These are phyloP conservation scores for Solanum gracilifrons DNA, from an alignment of 257 asterid genomes.

Conservation along the genomic window DNA sequence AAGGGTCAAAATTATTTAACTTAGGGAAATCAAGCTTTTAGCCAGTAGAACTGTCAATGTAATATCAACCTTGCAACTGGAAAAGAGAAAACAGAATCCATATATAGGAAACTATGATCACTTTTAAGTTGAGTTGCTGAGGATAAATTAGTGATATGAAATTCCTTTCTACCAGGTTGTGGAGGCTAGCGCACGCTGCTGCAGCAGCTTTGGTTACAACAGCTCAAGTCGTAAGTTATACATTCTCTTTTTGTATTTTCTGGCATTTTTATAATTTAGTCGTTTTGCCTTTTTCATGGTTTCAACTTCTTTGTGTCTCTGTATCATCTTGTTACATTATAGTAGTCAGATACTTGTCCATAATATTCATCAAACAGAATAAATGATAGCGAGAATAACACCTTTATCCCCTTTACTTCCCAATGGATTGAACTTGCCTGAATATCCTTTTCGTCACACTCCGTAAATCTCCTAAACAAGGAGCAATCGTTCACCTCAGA, in stretches of 20 bases:
- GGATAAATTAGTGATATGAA: not conserved
- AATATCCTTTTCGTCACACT: not conserved
- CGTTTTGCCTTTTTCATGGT: not conserved
- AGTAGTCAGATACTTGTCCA: not conserved
- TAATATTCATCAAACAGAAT: not conserved
- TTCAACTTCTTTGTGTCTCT: not conserved
- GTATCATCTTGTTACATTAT: not conserved
- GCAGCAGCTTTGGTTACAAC: constrained; percentile 51
- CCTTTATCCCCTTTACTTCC: not conserved
- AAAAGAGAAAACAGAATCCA: not conserved
- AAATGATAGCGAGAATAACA: not conserved
- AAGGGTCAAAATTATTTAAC: too few relatives aligned
- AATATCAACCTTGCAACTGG: not conserved
- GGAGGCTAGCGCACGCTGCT: constrained; percentile 69
- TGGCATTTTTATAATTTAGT: not conserved
- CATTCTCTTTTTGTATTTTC: not conserved
- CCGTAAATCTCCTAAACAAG: not conserved
- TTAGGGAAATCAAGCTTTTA: not conserved
- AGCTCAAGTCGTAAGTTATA: constrained; percentile 42
- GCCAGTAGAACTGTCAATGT: not conserved
- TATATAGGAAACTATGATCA: not conserved
- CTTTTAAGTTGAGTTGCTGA: not conserved
- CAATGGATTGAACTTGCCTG: not conserved
- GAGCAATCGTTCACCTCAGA: not conserved
- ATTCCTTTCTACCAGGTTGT: constrained; percentile 45